phyloP scores from a whole-genome alignment of 345 rosid species.

The Brassica incana region DNA sequence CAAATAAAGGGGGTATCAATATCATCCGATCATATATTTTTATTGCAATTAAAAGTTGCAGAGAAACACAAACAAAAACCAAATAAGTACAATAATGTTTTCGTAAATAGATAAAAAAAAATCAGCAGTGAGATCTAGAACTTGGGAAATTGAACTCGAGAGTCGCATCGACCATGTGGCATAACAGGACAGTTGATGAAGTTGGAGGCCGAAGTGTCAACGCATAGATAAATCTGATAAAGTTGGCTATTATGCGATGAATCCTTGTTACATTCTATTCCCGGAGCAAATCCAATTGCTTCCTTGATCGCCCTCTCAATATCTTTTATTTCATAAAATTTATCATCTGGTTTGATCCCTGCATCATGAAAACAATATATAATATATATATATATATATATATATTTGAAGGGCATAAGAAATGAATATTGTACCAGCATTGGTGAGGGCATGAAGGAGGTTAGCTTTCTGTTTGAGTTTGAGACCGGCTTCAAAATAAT shows the following conservation, averaged over 20 bases:
- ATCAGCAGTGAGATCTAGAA: constrained; percentile 39
- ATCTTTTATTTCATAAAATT: constrained; percentile 50
- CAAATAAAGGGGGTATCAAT: background rate
- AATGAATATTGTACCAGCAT: constrained; percentile 47
- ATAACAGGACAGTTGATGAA: constrained; percentile 68
- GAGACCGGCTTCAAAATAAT: constrained; percentile 73
- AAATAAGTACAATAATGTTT: background rate
- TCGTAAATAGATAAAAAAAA: background rate
- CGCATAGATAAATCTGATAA: constrained; percentile 71
- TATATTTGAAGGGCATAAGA: background rate
- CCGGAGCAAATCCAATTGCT: constrained; percentile 53
- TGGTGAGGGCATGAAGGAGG: constrained; percentile 61
- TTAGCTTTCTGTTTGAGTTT: constrained; percentile 60
- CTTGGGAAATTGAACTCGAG: constrained; percentile 63
- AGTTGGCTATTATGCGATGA: constrained; percentile 58
- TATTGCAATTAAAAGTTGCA: constrained; percentile 6
- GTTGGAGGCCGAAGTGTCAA: constrained; percentile 63
- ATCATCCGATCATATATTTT: background rate
- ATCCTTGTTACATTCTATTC: constrained; percentile 73
- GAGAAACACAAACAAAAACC: background rate
- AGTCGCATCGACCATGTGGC: constrained; percentile 53
- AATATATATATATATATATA: background rate
- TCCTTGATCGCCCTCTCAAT: constrained; percentile 54
- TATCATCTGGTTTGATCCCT: constrained; percentile 73
- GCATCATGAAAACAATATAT: background rate